Evolutionary conservation across 1,284 basidiomycete genomes (phyloP), one percentile per base, ranked within the genome.

Genomic region (Butyriboletus appendiculatus): DNA sequence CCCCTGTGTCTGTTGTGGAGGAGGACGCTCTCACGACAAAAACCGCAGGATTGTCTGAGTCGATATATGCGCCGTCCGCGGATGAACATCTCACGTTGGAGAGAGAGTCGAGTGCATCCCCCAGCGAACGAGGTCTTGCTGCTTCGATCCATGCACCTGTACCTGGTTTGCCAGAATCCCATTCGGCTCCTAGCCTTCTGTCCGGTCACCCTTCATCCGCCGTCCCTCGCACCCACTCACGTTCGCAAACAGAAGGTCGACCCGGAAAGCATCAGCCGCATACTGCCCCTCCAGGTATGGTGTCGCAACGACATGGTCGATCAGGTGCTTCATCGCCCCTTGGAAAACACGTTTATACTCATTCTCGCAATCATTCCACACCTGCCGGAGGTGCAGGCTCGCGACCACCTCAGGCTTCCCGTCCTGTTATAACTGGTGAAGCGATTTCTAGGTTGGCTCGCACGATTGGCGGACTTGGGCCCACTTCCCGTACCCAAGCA

Each of bases 361-460:
- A 88, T 64, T 66, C 75, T 14, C 80, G 86, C 35, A 85, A 82
- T 42, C 85, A 84, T 59, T 88, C 87, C 0, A 78, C 85, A 15
- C 81, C 84, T 48, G 63, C 73, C 0, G 72, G 71, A 22, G 64
- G 63, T 32, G 50, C 62, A 39, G 68, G 63, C 48, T 67, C 75
- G 34, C 79, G 81, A 34, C 53, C 68, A 20, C 70, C 73, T 20
- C 79, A 84, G 60, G 59, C 73, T 22, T 72, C 76, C n/a, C 78
- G 87, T 10, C 87, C 88, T 18, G 76, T 90, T 40, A 79, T 90
- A 60, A 86, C 84, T 8, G 82, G 76, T 15, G 85, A 83, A 48
- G 88, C 86, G 3, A 78, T 88, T 38, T 83, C 86, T 11, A 75
- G 76, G 53, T 67, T 90, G 33, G 82, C 81, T 26, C 75, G 80